A percentile compares a stretch with the other conserved stretches of the same genome.
phyloP scores from a whole-genome alignment of 345 rosid species.

The Linum tenue region DNA sequence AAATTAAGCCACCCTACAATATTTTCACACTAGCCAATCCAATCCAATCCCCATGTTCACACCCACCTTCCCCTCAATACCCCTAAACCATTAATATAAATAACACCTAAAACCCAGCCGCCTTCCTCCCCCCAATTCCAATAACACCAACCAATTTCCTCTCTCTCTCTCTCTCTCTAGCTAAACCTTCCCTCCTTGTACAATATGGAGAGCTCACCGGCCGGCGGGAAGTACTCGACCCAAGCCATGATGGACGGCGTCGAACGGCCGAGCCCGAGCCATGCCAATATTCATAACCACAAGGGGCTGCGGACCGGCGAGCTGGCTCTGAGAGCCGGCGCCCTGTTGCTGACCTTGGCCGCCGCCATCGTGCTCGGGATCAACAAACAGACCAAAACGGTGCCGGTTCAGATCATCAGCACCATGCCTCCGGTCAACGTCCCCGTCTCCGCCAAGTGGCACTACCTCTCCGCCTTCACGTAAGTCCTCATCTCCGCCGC shows the following conservation, averaged over 20 bases:
- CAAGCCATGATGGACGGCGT: not conserved
- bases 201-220: not conserved
- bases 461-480: constrained; percentile 55
- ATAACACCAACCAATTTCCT: too few species aligned
- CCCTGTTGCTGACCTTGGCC: constrained; percentile 37
- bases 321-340: constrained; percentile 35
- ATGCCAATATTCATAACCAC: not conserved
- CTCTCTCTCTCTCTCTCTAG: not conserved
- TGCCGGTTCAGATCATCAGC: constrained; percentile 31
- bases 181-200: not conserved
- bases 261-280: not conserved
- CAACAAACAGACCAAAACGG: constrained; percentile 36
- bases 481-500: constrained; percentile 21
- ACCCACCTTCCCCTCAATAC: too few species aligned
- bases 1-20: too few species aligned
- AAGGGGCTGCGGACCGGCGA: not conserved
- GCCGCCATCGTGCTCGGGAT: constrained; percentile 44
- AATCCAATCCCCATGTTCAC: too few species aligned
- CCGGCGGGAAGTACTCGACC: not conserved
- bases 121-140: too few species aligned
- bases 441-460: constrained; percentile 45
- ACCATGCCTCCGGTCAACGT: constrained; percentile 43
- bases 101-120: too few species aligned
- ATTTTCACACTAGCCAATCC: too few species aligned
- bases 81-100: too few species aligned